Evolutionary conservation across 176 grass and related monocot genomes (phyloP).

Genomic region (Thalia dealbata): DNA sequence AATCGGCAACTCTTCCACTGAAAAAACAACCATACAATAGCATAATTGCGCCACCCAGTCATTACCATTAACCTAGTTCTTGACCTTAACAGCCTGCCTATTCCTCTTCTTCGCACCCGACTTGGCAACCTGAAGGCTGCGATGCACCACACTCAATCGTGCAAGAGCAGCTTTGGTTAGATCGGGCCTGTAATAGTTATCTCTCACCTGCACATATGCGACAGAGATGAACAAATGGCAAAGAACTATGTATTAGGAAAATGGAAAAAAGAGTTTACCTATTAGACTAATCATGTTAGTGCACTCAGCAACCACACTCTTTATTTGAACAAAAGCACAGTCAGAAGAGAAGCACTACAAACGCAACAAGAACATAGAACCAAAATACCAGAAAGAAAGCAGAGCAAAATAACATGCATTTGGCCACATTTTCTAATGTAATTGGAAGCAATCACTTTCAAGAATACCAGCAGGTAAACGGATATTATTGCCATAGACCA

Average conservation of each 20-base stretch:
- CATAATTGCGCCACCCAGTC: not conserved
- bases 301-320: too few relatives aligned
- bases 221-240: not conserved
- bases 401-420: too few relatives aligned
- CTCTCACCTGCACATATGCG: conserved; percentile 31
- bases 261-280: too few relatives aligned
- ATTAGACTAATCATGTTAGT: too few relatives aligned
- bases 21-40: not conserved
- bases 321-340: too few relatives aligned
- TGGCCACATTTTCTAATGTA: too few relatives aligned
- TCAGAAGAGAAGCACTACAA: too few relatives aligned
- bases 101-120: conserved; percentile 84
- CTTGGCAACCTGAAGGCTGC: conserved; percentile 74
- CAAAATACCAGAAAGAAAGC: too few relatives aligned
- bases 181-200: conserved; percentile 79
- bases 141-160: conserved; percentile 47
- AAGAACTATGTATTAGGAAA: not conserved
- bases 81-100: conserved; percentile 37
- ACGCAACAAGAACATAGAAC: too few relatives aligned
- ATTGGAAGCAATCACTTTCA: too few relatives aligned
- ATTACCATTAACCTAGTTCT: not conserved
- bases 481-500: too few relatives aligned
- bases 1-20: not conserved
- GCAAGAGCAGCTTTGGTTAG: conserved; percentile 64
- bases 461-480: too few relatives aligned